phyloP scores from a whole-genome alignment of 2,329 filamentous ascomycete genomes.

The Fusarium praegraminearum region DNA sequence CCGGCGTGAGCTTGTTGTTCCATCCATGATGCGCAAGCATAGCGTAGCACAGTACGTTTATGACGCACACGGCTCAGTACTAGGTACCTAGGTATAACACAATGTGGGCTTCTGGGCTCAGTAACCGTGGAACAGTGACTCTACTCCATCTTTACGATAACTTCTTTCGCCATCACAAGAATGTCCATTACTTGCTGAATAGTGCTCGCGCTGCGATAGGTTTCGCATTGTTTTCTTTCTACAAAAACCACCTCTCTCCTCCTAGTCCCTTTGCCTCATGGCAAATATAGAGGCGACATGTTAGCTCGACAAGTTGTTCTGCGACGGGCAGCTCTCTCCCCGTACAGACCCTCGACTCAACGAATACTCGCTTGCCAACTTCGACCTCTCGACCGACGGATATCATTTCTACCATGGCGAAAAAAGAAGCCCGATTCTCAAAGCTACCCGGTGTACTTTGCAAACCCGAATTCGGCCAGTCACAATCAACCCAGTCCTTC shows the following conservation, averaged over 20 bases:
- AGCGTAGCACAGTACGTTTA: not conserved
- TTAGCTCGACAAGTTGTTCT: slow-evolving; percentile 43
- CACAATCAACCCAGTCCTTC: not conserved
- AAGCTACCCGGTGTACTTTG: slow-evolving; percentile 52
- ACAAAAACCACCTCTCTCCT: not conserved
- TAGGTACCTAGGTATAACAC: not conserved
- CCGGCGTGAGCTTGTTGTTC: not conserved
- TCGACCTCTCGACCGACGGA: slow-evolving; percentile 42
- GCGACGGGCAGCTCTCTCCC: slow-evolving; percentile 39
- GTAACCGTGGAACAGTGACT: slow-evolving; percentile 14
- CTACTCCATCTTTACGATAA: slow-evolving; percentile 12
- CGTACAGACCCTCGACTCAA: slow-evolving; percentile 35
- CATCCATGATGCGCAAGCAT: not conserved
- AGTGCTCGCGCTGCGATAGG: slow-evolving; percentile 4
- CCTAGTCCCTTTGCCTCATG: not conserved
- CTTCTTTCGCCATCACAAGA: slow-evolving; percentile 31
- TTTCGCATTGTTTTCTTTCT: slow-evolving; percentile 7
- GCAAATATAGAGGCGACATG: slow-evolving; percentile 35
- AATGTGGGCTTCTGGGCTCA: slow-evolving; percentile 5
- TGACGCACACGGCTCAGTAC: not conserved
- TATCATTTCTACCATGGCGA: slow-evolving; percentile 54
- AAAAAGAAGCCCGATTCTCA: slow-evolving; percentile 33
- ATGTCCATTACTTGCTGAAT: slow-evolving; percentile 38
- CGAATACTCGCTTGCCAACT: slow-evolving; percentile 41
- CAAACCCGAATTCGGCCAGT: slow-evolving; percentile 23